A percentile compares a stretch with the other conserved stretches of the same genome.
Conservation (phyloP, 1,284 basidiomycete species). For the Moesziomyces sp. region DNA sequence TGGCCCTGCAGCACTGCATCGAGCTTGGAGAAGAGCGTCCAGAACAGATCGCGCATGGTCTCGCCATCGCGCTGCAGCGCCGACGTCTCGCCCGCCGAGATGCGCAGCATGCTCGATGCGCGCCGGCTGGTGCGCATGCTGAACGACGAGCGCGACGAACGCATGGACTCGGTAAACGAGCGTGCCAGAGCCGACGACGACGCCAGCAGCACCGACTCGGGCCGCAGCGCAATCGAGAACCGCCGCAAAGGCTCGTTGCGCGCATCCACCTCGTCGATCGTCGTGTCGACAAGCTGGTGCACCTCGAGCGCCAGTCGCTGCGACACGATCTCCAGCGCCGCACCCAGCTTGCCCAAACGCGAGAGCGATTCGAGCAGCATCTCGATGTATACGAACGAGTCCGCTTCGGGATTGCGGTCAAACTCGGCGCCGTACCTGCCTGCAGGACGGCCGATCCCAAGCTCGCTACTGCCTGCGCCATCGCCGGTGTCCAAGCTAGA, state of each 20-base stretch:
- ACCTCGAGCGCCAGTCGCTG: conserved; percentile 88
- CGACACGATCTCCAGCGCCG: conserved; percentile 82
- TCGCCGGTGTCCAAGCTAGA: not conserved
- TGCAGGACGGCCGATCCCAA: conserved; percentile 3
- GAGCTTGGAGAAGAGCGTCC: conserved; percentile 96
- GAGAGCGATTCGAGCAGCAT: conserved; percentile 90
- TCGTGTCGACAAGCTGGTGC: conserved; percentile 84
- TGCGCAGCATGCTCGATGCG: conserved; percentile 40
- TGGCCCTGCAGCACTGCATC: conserved; percentile 95
- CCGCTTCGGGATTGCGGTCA: conserved; percentile 81
- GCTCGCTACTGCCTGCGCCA: not conserved
- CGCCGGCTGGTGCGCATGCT: conserved; percentile 30
- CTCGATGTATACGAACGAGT: conserved; percentile 95
- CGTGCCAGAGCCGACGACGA: conserved; percentile 50
- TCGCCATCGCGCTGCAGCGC: conserved; percentile 61
- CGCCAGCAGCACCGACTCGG: conserved; percentile 71
- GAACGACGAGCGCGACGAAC: conserved; percentile 45
- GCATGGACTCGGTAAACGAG: conserved; percentile 48
- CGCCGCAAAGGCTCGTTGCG: conserved; percentile 55
- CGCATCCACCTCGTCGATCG: conserved; percentile 88
- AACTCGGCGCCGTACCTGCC: conserved; percentile 37
- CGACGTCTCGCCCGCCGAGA: conserved; percentile 51
- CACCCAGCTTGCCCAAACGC: conserved; percentile 86
- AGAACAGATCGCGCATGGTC: conserved; percentile 83
- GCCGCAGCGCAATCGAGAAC: conserved; percentile 75